Evolutionary conservation across 495 filamentous ascomycete genomes (phyloP), one percentile per base, ranked within the genome.

Genomic region (Penicillium bialowiezense): DNA sequence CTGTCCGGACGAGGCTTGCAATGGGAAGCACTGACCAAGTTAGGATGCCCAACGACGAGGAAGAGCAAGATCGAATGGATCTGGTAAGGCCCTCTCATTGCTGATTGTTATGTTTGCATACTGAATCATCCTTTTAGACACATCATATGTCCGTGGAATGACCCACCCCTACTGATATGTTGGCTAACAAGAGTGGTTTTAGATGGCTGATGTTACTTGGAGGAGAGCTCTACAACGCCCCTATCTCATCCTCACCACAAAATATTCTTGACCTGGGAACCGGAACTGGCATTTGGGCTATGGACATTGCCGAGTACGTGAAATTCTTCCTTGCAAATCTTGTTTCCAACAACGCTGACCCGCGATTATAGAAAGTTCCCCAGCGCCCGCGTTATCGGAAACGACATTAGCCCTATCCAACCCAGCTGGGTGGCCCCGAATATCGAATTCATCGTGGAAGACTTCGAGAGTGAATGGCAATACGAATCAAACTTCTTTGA

Each of bases 241-340:
- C 82, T 0, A 62, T 80, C 0, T 38, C 72, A 75, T 0, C 0
- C 63, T 80, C 1, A 41, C 74, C 77, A 0, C 71, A 76, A 1
- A 67, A 76, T 46, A 72, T 85, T 19, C 59, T 85, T 23, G 83
- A 87, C 48, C 70, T 86, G 44, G 83, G 81, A 9, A 86, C 83
- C 0, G 83, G 83, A 5, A 87, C 83, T 4, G 83, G 83, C 17
- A 80, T 83, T 29, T 87, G 81, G 82, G 80, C 80, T 12, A 74
- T 86, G 26, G 83, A 79, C 52, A 79, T 65, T 18, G 76, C 62
- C 8, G 62, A 80, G 73, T 80, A 70, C 67, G 17, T 44, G 18
- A 21, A n/a, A 69, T 3, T 73, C 20, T 2, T 37, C 29, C 13
- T 10, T 20, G n/a, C 38, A 23, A 15, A 18, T 31, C 68, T 65